Evolutionary conservation across 1,284 basidiomycete genomes (phyloP).

Genomic region (Melanopsichium pennsylvanicum): DNA sequence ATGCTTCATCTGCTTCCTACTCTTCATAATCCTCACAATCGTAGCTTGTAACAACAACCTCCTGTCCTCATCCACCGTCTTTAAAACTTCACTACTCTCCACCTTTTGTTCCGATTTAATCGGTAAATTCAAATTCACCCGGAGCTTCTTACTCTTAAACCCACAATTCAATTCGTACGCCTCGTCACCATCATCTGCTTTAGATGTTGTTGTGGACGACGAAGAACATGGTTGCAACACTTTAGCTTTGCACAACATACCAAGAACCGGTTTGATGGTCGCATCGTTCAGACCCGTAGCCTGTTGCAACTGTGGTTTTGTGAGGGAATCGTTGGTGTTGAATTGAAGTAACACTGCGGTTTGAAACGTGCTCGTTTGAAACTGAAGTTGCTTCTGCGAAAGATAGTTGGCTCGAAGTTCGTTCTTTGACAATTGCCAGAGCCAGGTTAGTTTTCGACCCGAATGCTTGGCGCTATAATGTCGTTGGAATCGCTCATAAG

Average conservation of each 20-base stretch:
- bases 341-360: constrained; percentile 93
- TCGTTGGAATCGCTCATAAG: constrained; percentile 88
- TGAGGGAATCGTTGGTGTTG: constrained; percentile 83
- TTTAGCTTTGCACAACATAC: constrained; percentile 85
- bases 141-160: constrained; percentile 91
- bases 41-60: constrained; percentile 97
- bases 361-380: constrained; percentile 95
- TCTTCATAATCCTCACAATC: constrained; percentile 98
- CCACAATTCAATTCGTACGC: constrained; percentile 77
- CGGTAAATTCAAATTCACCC: constrained; percentile 87
- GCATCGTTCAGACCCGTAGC: constrained; percentile 85
- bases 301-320: constrained; percentile 78
- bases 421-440: constrained; percentile 97
- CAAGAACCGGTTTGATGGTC: constrained; percentile 84
- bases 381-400: constrained; percentile 85
- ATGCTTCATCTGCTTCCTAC: constrained; percentile 94
- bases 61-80: constrained; percentile 95
- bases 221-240: constrained; percentile 74
- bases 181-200: constrained; percentile 67
- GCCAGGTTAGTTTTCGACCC: constrained; percentile 93
- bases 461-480: constrained; percentile 95
- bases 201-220: too few species aligned
- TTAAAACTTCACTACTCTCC: constrained; percentile 87
- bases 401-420: constrained; percentile 92
- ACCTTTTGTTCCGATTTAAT: constrained; percentile 94